Evolutionary conservation across 2,329 filamentous ascomycete genomes (phyloP).

Genomic region (Aspergillus japonicus): DNA sequence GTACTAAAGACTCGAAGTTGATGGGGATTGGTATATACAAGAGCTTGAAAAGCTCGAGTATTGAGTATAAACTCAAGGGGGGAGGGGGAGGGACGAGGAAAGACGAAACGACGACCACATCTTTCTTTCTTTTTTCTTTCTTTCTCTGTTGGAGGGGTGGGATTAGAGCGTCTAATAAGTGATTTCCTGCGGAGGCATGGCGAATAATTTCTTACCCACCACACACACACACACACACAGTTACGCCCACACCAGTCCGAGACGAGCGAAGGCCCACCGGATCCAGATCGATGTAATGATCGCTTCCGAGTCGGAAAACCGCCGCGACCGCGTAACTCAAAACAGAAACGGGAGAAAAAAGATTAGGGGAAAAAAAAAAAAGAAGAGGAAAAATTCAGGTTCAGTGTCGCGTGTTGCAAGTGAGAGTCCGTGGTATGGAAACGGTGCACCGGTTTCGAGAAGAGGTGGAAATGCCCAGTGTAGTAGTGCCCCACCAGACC

Average conservation of each 20-base stretch:
- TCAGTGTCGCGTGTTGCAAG: conserved; percentile 10
- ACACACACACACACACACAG: neutral
- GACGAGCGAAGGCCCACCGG: conserved; percentile 13
- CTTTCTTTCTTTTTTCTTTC: conserved; percentile 21
- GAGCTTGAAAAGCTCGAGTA: conserved; percentile 23
- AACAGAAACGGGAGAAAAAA: too few relatives aligned
- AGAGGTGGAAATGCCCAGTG: neutral
- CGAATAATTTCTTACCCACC: conserved; percentile 12
- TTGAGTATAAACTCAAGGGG: conserved; percentile 15
- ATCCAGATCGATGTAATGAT: conserved; percentile 10
- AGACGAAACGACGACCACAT: conserved; percentile 21
- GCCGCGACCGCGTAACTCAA: conserved; percentile 7
- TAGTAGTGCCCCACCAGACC: neutral
- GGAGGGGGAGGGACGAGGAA: conserved; percentile 6
- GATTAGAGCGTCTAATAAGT: conserved; percentile 10
- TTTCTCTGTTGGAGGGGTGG: conserved; percentile 11
- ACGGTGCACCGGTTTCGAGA: conserved; percentile 12
- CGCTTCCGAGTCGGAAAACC: conserved; percentile 10
- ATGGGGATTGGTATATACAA: conserved; percentile 9
- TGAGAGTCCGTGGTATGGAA: neutral
- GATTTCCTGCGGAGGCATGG: conserved; percentile 3
- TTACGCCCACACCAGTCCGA: neutral
- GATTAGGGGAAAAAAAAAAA: too few relatives aligned
- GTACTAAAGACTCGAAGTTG: neutral
- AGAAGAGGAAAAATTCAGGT: neutral